Base-by-base conservation (phyloP, 108 stramenopile genomes). In the Cyclotella sp. region DNA sequence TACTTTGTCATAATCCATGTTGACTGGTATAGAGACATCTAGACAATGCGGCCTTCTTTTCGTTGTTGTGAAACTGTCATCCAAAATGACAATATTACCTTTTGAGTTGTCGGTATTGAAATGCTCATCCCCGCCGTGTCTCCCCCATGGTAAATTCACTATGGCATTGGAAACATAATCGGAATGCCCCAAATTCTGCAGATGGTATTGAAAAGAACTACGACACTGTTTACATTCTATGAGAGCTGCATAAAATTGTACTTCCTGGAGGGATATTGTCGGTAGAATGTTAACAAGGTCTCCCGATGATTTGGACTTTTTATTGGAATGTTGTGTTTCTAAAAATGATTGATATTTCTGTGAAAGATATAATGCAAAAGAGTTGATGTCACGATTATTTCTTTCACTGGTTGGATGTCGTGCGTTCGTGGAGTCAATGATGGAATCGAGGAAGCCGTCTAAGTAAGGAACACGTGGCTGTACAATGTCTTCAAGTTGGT, bases 251-350 rank as follows among this genome's bases (percentile, higher is more conserved):
- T n/a, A n/a, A n/a, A n/a, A 30, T 19, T 27, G 12, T 28, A 5
- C 5, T 64, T 39, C 77, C 2, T 57, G 54, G 16, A 78, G 16
- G n/a, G 69, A 57, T 47, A 78, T 63, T 22, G 77, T 78, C 63
- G 77, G 77, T 0, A 78, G 63, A 24, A 78, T 71, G 45, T 70
- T 43, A 19, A 42, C 29, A 5, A 59, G 42, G 29, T 65, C 69
- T 40, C 19, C 15, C 6, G 43, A 29, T 43, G 66, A 24, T 57
- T 49, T 16, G 27, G 0, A 3, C 14, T 61, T 62, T 53, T 77
- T 47, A 60, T 26, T 58, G 14, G 4, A 30, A 24, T 21, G 16
- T 8, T 7, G 41, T 70, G 19, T 34, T 45, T 45, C 9, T 34
- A 54, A 9, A 24, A 34, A 43, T 61, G 41, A 34, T n/a, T 78